These are phyloP conservation scores for Mycena olivaceomarginata DNA, from an alignment of 768 basidiomycete genomes.

Conservation along the genomic window DNA sequence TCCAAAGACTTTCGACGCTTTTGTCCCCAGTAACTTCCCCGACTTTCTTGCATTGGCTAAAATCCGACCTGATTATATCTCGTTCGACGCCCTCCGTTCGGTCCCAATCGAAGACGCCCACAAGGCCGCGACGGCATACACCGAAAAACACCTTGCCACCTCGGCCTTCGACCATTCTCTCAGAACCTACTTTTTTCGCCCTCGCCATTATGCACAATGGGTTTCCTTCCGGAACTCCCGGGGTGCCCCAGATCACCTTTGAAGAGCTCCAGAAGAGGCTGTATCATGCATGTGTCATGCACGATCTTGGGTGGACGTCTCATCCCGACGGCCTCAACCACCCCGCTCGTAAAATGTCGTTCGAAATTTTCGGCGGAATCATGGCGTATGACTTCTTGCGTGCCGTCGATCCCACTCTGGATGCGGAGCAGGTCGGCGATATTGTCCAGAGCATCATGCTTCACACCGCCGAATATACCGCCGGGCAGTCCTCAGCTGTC, in stretches of 20 bases:
- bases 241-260: neutral
- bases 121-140: neutral
- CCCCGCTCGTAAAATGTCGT: neutral
- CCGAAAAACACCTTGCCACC: neutral
- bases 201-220: too few species aligned
- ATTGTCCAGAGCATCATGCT: slow-evolving; percentile 6
- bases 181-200: too few species aligned
- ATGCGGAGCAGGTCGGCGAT: neutral
- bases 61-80: too few species aligned
- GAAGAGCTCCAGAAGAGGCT: slow-evolving; percentile 9
- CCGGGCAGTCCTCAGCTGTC: neutral
- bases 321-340: neutral
- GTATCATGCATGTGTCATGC: neutral
- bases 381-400: too few species aligned
- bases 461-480: neutral
- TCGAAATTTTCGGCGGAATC: neutral
- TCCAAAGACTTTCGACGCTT: too few species aligned
- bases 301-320: neutral
- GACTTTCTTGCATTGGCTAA: too few species aligned
- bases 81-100: neutral
- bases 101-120: neutral
- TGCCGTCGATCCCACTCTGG: too few species aligned
- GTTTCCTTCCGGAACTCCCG: neutral
- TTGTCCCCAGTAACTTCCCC: too few species aligned
- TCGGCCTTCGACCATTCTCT: too few species aligned